Base-by-base conservation (phyloP, 164 flowering plant species). In the Vitis riparia region DNA sequence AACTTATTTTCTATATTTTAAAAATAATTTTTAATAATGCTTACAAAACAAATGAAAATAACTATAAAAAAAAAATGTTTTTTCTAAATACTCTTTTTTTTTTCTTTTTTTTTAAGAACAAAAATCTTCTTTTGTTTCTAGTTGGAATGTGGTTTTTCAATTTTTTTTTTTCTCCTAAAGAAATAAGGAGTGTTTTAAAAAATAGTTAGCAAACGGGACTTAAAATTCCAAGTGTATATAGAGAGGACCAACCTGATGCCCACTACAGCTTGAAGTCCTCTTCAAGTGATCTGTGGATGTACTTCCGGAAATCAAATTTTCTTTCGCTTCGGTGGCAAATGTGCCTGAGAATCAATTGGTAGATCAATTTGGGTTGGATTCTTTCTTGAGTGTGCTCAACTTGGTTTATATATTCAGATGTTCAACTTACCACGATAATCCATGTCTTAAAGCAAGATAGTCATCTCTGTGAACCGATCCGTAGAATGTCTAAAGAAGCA, bases 401-500 rank as follows among this genome's bases (percentile, higher is more conserved):
- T 62, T 32, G n/a, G 23, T 23, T 11, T 10, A 62, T 11, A n/a
- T 50, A 15, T 27, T 30, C 56, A 16, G 0, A 44, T 51, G 55
- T 37, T 51, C 49, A 61, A 48, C 73, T 77, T 74, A 85, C 89
- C 68, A 65, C 72, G 50, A 87, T 83, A 87, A 87, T 47, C 91
- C 91, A 76, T 87, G 85, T 64, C 91, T 72, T 10, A 87, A 68
- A 32, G 89, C 79, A n/a, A 82, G 58, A 76, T 87, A 87, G 74
- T 87, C 91, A 56, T 84, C 84, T 63, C 83, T 87, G 30, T 77
- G 68, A 11, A 87, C 85, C 17, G 89, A 83, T 58, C 71, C 72
- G 51, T 75, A 49, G 71, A 87, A 85, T 87, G 91, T 53, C 91
- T 83, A 76, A 80, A 82, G 86, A 87, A 87, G 71, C 89, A 82